Conservation (phyloP, 371 early-diverging fungal species). For the Rhizopus sp. region DNA sequence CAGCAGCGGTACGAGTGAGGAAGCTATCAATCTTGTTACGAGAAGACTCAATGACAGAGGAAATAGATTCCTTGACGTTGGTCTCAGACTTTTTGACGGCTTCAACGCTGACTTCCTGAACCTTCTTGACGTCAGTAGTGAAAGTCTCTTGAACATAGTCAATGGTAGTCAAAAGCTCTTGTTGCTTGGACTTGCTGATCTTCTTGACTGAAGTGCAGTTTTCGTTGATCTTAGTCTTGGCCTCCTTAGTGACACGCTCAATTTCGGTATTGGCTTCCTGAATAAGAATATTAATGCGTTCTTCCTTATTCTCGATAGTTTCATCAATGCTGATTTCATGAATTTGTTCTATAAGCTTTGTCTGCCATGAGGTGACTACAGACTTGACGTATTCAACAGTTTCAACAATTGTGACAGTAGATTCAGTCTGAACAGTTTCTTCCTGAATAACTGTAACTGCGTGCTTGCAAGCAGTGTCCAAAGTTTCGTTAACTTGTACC, state of each 20-base stretch:
- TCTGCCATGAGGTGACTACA: constrained; percentile 16
- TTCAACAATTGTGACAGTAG: constrained; percentile 26
- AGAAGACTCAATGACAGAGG: constrained; percentile 15
- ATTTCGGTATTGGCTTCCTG: constrained; percentile 21
- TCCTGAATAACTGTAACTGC: constrained; percentile 18
- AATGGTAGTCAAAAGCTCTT: constrained; percentile 20
- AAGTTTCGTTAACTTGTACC: constrained; percentile 12
- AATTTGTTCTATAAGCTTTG: constrained; percentile 19
- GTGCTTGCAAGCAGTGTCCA: constrained; percentile 17
- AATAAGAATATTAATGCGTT: constrained; percentile 12
- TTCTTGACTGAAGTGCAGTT: constrained; percentile 22
- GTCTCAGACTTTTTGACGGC: constrained; percentile 48
- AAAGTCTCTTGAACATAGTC: constrained; percentile 23
- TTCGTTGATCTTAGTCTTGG: constrained; percentile 18
- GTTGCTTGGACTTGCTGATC: constrained; percentile 21
- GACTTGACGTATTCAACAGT: constrained; percentile 33
- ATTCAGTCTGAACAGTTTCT: constrained; percentile 19
- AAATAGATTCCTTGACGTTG: constrained; percentile 52
- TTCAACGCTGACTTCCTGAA: constrained; percentile 25
- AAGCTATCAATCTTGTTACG: constrained; percentile 25
- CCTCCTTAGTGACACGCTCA: constrained; percentile 15
- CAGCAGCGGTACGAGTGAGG: constrained; percentile 23
- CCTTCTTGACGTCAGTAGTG: constrained; percentile 21
- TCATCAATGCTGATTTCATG: constrained; percentile 18
- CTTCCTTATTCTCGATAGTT: constrained; percentile 22